Conservation (phyloP, 1,284 basidiomycete genomes). For the Waitea zeae region DNA sequence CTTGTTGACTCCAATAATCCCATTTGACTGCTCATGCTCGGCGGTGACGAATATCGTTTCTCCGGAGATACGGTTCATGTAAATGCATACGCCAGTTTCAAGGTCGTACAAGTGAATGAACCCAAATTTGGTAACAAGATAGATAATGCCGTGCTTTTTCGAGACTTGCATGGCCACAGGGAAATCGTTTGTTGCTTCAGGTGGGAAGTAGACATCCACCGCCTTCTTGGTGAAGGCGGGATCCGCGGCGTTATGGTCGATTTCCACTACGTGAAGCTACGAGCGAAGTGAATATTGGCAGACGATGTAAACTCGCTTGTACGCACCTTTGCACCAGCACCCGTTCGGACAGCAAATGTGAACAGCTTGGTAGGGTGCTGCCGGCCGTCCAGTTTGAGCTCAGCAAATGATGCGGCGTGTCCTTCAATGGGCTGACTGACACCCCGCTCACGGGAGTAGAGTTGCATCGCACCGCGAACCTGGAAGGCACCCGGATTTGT, state of each 20-base stretch:
- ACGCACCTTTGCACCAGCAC: conserved; percentile 87
- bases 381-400: conserved; percentile 80
- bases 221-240: conserved; percentile 97
- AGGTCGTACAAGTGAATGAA: conserved; percentile 99
- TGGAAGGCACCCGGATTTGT: conserved; percentile 91
- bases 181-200: conserved; percentile 97
- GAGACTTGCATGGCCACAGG: conserved; percentile 99
- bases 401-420: conserved; percentile 93
- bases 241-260: conserved; percentile 92
- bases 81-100: conserved; percentile 96
- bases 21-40: conserved; percentile 85
- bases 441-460: conserved; percentile 83
- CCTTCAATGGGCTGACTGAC: conserved; percentile 98
- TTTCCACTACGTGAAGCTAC: conserved; percentile 95
- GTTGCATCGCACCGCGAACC: conserved; percentile 92
- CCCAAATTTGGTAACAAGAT: conserved; percentile 97
- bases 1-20: conserved; percentile 99
- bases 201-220: conserved; percentile 98
- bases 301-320: conserved; percentile 7
- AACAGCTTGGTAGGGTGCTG: conserved; percentile 82
- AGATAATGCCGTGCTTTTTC: conserved; percentile 92
- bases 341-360: conserved; percentile 90
- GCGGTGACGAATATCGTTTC: conserved; percentile 99
- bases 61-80: conserved; percentile 99
- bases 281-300: conserved; percentile 5